phyloP scores from a whole-genome alignment of 169 alveolate species.

The Toxoplasma gondii region DNA sequence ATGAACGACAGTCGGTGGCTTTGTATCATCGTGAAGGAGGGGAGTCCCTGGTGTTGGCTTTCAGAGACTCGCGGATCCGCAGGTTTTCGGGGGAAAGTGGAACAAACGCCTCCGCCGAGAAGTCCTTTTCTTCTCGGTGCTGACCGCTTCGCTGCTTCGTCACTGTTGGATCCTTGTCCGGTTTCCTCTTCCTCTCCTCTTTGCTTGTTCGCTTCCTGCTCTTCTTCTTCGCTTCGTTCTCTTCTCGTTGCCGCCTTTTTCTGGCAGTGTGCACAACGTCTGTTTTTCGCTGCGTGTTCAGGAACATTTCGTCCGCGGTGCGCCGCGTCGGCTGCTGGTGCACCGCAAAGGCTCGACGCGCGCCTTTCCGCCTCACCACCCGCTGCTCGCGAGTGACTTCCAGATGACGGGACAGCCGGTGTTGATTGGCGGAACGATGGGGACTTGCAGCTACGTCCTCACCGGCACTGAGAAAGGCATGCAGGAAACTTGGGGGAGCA shows the following conservation, averaged over 20 bases:
- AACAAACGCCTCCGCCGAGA: too few relatives aligned
- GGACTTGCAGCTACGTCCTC: conserved; percentile 87
- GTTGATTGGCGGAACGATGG: conserved; percentile 92
- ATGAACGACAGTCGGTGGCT: too few relatives aligned
- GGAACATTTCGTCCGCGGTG: conserved; percentile 83
- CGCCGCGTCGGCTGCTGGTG: conserved; percentile 78
- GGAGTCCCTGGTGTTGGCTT: too few relatives aligned
- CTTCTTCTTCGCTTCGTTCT: too few relatives aligned
- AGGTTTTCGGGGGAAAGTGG: too few relatives aligned
- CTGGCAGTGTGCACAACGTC: not conserved
- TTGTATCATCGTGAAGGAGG: too few relatives aligned
- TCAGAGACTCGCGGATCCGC: too few relatives aligned
- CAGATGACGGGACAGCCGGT: conserved; percentile 90
- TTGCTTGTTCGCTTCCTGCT: too few relatives aligned
- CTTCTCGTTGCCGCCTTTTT: not conserved
- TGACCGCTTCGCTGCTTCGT: not conserved
- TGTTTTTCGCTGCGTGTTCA: not conserved
- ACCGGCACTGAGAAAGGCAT: conserved; percentile 88
- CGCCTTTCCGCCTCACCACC: conserved; percentile 91
- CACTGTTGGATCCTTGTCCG: too few relatives aligned
- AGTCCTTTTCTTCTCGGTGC: too few relatives aligned
- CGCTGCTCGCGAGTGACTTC: conserved; percentile 86
- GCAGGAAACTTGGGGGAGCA: conserved; percentile 86
- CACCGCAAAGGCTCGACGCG: conserved; percentile 91
- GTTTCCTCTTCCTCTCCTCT: too few relatives aligned